Percentiles rank a stretch among this genome's conserved stretches.
Evolutionary conservation across 2,329 filamentous ascomycete species (phyloP).

Genomic region (Pseudocercospora vitis): DNA sequence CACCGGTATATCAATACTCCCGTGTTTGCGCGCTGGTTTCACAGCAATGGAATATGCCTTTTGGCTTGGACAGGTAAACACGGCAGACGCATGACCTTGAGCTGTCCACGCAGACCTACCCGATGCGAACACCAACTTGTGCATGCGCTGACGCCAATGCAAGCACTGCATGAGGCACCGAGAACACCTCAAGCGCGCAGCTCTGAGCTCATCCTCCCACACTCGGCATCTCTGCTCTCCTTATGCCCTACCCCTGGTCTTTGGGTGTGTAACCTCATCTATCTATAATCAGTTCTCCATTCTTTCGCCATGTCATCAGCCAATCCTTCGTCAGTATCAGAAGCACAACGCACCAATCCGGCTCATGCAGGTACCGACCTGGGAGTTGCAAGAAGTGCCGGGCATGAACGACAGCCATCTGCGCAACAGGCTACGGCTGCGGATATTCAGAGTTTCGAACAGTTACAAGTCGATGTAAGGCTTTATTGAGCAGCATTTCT

Average conservation of each 20-base stretch:
- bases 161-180: conserved; percentile 8
- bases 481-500: not conserved
- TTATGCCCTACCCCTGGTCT: not conserved
- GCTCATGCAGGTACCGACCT: not conserved
- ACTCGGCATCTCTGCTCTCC: conserved; percentile 6
- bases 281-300: conserved; percentile 3
- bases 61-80: not conserved
- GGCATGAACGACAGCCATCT: not conserved
- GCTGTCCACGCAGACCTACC: not conserved
- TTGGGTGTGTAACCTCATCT: conserved; percentile 3
- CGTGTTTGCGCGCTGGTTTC: no score
- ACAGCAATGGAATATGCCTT: no score
- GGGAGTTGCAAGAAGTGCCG: not conserved
- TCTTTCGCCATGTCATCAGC: not conserved
- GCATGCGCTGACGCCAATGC: conserved; percentile 4
- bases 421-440: not conserved
- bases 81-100: not conserved
- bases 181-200: conserved; percentile 2
- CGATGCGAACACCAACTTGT: not conserved
- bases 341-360: not conserved
- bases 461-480: not conserved
- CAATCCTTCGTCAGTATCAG: conserved; percentile 2
- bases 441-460: not conserved
- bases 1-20: not conserved
- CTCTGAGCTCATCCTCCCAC: conserved; percentile 2